Base-by-base conservation (phyloP, 2,329 filamentous ascomycete genomes). In the Ophioceras dolichostomum region DNA sequence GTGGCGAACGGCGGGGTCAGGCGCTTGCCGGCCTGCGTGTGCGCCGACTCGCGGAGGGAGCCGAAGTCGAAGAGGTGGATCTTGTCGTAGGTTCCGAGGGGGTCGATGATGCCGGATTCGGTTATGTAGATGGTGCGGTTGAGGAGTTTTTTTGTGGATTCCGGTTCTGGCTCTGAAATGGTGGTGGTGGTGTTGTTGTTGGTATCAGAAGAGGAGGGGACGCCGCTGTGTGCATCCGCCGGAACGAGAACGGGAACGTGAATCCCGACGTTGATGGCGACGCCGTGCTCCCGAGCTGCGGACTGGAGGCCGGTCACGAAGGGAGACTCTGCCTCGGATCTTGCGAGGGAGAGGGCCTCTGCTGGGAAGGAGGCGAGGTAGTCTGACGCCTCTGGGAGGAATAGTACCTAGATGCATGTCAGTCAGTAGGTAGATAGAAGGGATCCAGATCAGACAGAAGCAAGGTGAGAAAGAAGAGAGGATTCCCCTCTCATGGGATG, bases 311-410 rank as follows among this genome's bases (percentile, higher is more conserved):
- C 87, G 0, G 68, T 61, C 10, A 95, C 79, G 55, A 95, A 95
- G 20, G 74, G 69, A 10, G 77, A 85, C 17, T 67, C 62, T 2
- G 68, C 55, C 28, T 79, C 71, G 3, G 86, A 70, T 40, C 70
- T 72, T 44, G 76, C 86, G 9, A 95, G 76, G 4, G 73, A 67
- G 8, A 87, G 60, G 0, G 80, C 82, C 49, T 88, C 78, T 10
- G 72, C 57, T 3, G 79, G 66, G 1, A 76, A 78, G 2, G 70
- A 65, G 16, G 76, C 81, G 49, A 95, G 87, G 64, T 94, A 95
- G 62, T 94, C 87, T 39, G 76, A 76, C 18, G 89, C 89, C 68
- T 95, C 89, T 10, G 89, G 89, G 37, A 95, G 79, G 62, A 96
- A 95, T 35, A 95, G 72, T 14, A 83, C 76, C 73, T 83, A 43